Evolutionary conservation across 371 early-diverging fungal genomes (phyloP).

Genomic region (Batkoa obscura): DNA sequence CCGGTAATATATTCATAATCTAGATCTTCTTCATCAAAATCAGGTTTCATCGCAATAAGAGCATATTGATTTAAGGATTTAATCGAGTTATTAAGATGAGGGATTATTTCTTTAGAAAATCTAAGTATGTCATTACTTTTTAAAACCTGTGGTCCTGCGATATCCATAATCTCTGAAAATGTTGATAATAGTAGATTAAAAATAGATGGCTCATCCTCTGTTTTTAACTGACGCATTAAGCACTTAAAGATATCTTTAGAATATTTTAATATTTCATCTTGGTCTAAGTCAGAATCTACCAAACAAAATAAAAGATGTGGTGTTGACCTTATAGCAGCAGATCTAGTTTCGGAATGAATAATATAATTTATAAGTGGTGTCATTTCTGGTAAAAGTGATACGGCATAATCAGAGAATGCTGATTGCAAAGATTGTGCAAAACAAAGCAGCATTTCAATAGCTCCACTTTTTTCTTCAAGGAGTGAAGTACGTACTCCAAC

Average conservation of each 20-base stretch:
- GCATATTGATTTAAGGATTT: conserved; percentile 53
- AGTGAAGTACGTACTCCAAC: conserved; percentile 87
- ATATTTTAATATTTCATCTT: conserved; percentile 15
- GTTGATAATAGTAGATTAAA: conserved; percentile 51
- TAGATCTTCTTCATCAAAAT: conserved; percentile 79
- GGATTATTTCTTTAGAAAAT: conserved; percentile 40
- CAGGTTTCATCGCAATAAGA: conserved; percentile 67
- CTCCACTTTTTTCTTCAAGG: conserved; percentile 91
- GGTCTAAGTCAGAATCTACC: conserved; percentile 22
- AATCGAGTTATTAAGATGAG: conserved; percentile 48
- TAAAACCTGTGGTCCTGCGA: conserved; percentile 43
- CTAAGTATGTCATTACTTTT: conserved; percentile 32
- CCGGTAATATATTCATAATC: conserved; percentile 57
- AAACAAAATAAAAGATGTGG: conserved; percentile 54
- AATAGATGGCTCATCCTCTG: conserved; percentile 60
- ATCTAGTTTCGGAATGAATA: conserved; percentile 90
- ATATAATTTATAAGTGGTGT: conserved; percentile 83
- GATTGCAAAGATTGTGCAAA: conserved; percentile 83
- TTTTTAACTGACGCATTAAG: conserved; percentile 29
- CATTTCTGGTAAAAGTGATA: conserved; percentile 56
- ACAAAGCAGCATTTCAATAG: conserved; percentile 89
- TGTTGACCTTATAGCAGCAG: conserved; percentile 66
- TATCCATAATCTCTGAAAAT: conserved; percentile 49
- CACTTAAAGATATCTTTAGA: conserved; percentile 7
- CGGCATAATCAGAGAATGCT: conserved; percentile 70